These are phyloP conservation scores for Backusella luteola DNA, from an alignment of 192 early-diverging fungal species.

Conservation along the genomic window DNA sequence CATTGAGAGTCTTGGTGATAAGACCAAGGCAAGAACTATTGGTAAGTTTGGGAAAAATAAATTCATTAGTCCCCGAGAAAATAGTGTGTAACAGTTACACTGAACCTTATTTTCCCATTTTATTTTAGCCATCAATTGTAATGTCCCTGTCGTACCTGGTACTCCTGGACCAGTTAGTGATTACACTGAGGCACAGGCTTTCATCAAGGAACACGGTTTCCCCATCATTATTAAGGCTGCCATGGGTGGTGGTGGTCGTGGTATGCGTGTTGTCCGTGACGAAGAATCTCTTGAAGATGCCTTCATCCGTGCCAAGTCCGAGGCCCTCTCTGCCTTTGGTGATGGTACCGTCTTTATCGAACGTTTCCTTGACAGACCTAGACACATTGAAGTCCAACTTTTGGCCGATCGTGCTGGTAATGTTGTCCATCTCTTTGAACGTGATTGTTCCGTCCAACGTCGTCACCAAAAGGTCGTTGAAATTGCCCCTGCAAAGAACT, in stretches of 20 bases:
- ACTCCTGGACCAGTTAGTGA: slow-evolving; percentile 82
- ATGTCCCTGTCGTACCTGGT: slow-evolving; percentile 93
- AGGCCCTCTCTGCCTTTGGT: slow-evolving; percentile 92
- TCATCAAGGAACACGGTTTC: slow-evolving; percentile 82
- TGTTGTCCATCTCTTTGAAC: slow-evolving; percentile 88
- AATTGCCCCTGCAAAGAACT: slow-evolving; percentile 82
- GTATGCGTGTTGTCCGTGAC: slow-evolving; percentile 92
- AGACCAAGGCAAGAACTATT: slow-evolving; percentile 86
- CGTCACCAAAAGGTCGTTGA: slow-evolving; percentile 97
- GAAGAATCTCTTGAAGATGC: slow-evolving; percentile 66
- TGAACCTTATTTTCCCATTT: slow-evolving; percentile 6
- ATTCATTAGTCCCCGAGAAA: slow-evolving; percentile 13
- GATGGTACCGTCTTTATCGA: slow-evolving; percentile 96
- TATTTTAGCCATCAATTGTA: slow-evolving; percentile 65
- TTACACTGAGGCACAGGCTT: slow-evolving; percentile 61
- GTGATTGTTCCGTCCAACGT: slow-evolving; percentile 97
- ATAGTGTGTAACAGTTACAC: neutral
- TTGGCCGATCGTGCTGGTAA: slow-evolving; percentile 85
- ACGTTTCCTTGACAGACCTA: slow-evolving; percentile 86
- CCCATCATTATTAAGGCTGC: slow-evolving; percentile 98
- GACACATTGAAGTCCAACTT: slow-evolving; percentile 97
- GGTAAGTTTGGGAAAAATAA: slow-evolving; percentile 45
- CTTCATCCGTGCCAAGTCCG: slow-evolving; percentile 83
- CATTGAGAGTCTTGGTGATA: slow-evolving; percentile 91
- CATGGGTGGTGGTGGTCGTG: slow-evolving; percentile 95